A percentile compares a stretch with the other conserved stretches of the same genome.
Conservation (phyloP, 2,329 filamentous ascomycete genomes). For the Fusarium foetens region DNA sequence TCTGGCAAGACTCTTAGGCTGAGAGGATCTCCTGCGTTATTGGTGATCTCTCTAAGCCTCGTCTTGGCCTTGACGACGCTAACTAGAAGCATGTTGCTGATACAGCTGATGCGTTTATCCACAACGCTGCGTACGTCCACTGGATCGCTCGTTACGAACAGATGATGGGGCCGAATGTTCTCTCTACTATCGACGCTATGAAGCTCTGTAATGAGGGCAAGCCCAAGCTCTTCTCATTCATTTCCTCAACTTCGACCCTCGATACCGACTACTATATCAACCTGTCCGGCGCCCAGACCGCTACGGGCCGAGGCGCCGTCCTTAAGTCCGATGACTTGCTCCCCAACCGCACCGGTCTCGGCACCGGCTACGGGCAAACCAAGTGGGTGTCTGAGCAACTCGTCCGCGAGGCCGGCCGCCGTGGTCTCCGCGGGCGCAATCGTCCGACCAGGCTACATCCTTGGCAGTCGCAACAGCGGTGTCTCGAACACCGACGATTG, state of each 20-base stretch:
- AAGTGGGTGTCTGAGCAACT: conserved; percentile 3
- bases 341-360: not conserved
- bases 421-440: not conserved
- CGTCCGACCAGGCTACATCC: conserved; percentile 2
- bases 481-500: not conserved
- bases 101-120: not conserved
- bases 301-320: not conserved
- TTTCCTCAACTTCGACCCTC: not conserved
- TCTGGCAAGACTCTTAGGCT: conserved; percentile 79
- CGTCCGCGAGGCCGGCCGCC: not conserved
- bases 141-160: not conserved
- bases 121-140: not conserved
- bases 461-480: not conserved
- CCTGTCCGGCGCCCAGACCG: not conserved
- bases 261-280: conserved; percentile 5
- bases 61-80: not conserved
- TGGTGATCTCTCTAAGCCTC: conserved; percentile 69
- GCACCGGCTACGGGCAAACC: not conserved
- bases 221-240: conserved; percentile 2
- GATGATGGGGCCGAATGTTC: not conserved
- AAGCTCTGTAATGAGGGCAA: not conserved
- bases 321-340: not conserved
- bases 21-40: conserved; percentile 63
- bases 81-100: not conserved
- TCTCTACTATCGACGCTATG: not conserved